Evolutionary conservation across 441 rosid genomes (phyloP), one percentile per base, ranked within the genome.

Genomic region (Gossypium laxum): DNA sequence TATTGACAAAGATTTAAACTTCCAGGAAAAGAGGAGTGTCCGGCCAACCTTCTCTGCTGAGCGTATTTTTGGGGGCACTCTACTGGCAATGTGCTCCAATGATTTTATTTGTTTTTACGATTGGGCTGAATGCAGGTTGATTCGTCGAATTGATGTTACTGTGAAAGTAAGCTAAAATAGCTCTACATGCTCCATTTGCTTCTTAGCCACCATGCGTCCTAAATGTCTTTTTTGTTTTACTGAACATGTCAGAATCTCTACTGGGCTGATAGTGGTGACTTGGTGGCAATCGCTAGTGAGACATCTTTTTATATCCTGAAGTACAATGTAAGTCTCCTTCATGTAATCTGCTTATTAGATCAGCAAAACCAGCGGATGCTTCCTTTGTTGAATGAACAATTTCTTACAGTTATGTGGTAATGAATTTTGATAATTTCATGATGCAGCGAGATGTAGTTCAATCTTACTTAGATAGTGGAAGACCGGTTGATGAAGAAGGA

Each of bases 201-300:
- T 32, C 65, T 67, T 34, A 58, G 64, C 72, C 48, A 43, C 56
- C 30, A n/a, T 74, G 47, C 58, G 28, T 69, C 62, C 22, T 72
- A 57, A 15, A 60, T 72, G 32, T 61, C 10, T 50, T 74, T 60
- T 17, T 67, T 71, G n/a, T 57, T 54, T 75, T 73, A 38, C 66
- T 65, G 72, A 72, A 43, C 55, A 72, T 82, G 17, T 73, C 85
- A 94, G 99, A 92, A 92, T 77, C 86, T 95, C 26, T 92, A 91
- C 76, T 94, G 99, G 99, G 99, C 98, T 80, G 99, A 94, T 72
- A 88, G 98, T 72, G 99, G 99, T 75, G 99, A 95, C 86, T 79
- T 91, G 72, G 96, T 94, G 78, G 93, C 98, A n/a, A 88, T 94
- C 81, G 89, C 99, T 61, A 90, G 98, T 80, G 98, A 94, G 68